Base-by-base conservation (phyloP, 2,329 filamentous ascomycete genomes). In the Fusarium buxicola region DNA sequence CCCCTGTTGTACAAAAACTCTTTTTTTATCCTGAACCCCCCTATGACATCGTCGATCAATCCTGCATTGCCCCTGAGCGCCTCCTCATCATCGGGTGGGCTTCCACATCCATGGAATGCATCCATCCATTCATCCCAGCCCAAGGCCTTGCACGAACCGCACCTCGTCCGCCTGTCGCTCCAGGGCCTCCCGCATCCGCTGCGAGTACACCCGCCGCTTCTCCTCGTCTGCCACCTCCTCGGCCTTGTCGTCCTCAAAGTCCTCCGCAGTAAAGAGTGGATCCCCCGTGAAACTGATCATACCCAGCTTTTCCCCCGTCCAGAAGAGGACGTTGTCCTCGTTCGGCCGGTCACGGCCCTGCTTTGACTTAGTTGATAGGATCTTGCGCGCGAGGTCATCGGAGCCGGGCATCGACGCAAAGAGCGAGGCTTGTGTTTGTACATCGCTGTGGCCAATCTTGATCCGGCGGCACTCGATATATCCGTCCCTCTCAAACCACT, bases 401-500 rank as follows among this genome's bases (percentile, higher is more conserved):
- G 81, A 82, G 40, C 80, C 82, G 11, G 78, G 80, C 79, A 80
- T 82, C 27, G 76, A 81, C 24, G 76, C 80, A 71, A 85, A 88
- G 24, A 85, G 77, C 9, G 82, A 85, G 8, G 76, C 73, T 8
- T 78, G 77, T 38, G 78, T 77, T 24, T 77, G 73, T 43, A 75
- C 70, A 58, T 85, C 81, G 68, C 83, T 84, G 56, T 86, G 80
- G 2, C 86, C 85, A 25, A 89, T 83, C 64, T 78, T 82, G 60
- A 82, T 78, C 60, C 78, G 76, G 45, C 86, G 80, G 36, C 84
- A 83, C 65, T 88, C 85, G 7, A 85, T 88, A 58, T 82, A 81
- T 1, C 91, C 93, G 71, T 97, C 92, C 31, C 94, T 84, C 76
- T 98, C 94, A 39, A 96, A 87, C 94, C 94, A 98, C 74, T 92